Conservation (phyloP, 371 early-diverging fungal species). For the Mortierella sp. region DNA sequence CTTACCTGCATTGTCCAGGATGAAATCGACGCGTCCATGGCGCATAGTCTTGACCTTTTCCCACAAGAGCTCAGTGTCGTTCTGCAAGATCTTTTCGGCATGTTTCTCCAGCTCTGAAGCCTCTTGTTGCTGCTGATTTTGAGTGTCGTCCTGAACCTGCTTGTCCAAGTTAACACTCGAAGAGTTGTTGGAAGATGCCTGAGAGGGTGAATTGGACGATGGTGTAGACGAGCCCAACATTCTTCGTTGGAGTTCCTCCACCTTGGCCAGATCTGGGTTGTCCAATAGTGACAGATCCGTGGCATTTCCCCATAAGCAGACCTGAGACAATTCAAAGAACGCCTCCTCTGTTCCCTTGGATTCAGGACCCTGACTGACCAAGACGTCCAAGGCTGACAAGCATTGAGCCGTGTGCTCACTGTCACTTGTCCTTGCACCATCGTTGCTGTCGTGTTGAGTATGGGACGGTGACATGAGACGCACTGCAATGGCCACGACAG, state of each 20-base stretch:
- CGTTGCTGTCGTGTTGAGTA: neutral
- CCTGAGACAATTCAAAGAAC: slow-evolving; percentile 77
- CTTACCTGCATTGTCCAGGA: slow-evolving; percentile 90
- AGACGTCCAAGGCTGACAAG: slow-evolving; percentile 41
- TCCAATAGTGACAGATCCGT: slow-evolving; percentile 86
- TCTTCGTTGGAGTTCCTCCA: slow-evolving; percentile 74
- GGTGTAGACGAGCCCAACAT: slow-evolving; percentile 35
- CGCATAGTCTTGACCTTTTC: slow-evolving; percentile 58
- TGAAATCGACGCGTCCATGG: slow-evolving; percentile 75
- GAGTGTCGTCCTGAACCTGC: slow-evolving; percentile 47
- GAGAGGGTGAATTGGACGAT: slow-evolving; percentile 12
- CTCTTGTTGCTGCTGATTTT: neutral
- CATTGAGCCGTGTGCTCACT: neutral
- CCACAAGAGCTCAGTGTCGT: slow-evolving; percentile 75
- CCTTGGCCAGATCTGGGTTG: slow-evolving; percentile 74
- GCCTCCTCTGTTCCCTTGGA: slow-evolving; percentile 57
- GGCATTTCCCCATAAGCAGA: slow-evolving; percentile 92
- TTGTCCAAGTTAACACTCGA: slow-evolving; percentile 40
- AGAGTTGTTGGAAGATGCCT: slow-evolving; percentile 4
- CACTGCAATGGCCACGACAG: slow-evolving; percentile 72
- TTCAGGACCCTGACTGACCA: slow-evolving; percentile 51
- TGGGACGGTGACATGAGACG: slow-evolving; percentile 57
- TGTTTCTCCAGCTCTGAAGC: slow-evolving; percentile 42
- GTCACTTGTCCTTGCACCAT: neutral
- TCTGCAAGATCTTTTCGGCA: slow-evolving; percentile 63